Evolutionary conservation across 495 filamentous ascomycete genomes (phyloP).

Genomic region (Thermothielavioides terrestris): DNA sequence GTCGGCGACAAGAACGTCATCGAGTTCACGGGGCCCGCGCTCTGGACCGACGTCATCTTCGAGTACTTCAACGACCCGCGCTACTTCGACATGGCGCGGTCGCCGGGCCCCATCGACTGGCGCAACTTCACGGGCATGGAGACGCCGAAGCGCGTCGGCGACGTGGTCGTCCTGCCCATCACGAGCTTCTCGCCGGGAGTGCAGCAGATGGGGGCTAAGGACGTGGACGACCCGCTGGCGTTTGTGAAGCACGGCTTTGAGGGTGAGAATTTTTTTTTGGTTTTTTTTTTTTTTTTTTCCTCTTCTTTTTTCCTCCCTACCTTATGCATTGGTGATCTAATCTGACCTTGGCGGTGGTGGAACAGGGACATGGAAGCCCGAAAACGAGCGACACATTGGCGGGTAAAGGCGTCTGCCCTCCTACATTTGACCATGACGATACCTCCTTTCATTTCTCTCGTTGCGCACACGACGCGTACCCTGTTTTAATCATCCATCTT

Average conservation of each 20-base stretch:
- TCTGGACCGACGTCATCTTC: slow-evolving; percentile 93
- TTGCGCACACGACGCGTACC: neutral
- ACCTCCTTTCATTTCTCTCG: neutral
- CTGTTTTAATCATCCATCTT: neutral
- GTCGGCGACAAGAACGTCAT: slow-evolving; percentile 72
- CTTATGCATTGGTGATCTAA: too few relatives aligned
- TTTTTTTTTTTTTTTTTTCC: neutral
- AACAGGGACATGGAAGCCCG: slow-evolving; percentile 73
- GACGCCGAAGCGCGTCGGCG: slow-evolving; percentile 73
- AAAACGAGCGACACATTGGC: slow-evolving; percentile 54
- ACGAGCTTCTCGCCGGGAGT: slow-evolving; percentile 97
- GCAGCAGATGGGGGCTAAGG: slow-evolving; percentile 85
- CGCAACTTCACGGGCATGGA: slow-evolving; percentile 84
- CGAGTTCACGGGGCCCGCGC: slow-evolving; percentile 88
- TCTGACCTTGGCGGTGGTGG: neutral
- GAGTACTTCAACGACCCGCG: slow-evolving; percentile 84
- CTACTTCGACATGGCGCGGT: slow-evolving; percentile 73
- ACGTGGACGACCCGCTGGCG: slow-evolving; percentile 88
- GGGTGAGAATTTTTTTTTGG: slow-evolving; percentile 43
- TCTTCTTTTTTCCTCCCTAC: neutral
- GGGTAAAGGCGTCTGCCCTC: too few relatives aligned
- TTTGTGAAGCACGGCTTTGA: slow-evolving; percentile 97
- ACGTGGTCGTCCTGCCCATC: slow-evolving; percentile 89
- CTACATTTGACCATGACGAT: neutral
- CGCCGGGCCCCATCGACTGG: slow-evolving; percentile 70